These are phyloP conservation scores for Pestalotiopsis sp. DNA, from an alignment of 2,329 filamentous ascomycete species.

Conservation along the genomic window DNA sequence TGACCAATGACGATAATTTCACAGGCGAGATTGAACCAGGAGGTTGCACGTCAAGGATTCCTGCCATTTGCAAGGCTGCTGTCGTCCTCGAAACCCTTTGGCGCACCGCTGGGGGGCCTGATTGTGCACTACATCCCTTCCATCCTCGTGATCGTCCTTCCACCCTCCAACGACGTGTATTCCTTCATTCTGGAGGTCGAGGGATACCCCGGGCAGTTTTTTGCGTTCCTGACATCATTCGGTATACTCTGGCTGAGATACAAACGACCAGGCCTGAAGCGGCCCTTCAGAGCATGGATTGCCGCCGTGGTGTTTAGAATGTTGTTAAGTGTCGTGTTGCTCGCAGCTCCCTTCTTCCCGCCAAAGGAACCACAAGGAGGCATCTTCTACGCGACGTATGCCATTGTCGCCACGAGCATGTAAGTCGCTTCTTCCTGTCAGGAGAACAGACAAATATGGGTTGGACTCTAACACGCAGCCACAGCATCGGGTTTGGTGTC, in stretches of 20 bases:
- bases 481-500: constrained; percentile 58
- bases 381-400: constrained; percentile 57
- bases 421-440: constrained; percentile 39
- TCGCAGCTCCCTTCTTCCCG: constrained; percentile 66
- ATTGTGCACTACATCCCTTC: constrained; percentile 72
- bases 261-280: constrained; percentile 58
- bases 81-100: constrained; percentile 68
- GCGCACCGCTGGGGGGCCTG: constrained; percentile 68
- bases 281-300: constrained; percentile 69
- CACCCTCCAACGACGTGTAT: constrained; percentile 68
- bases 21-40: constrained; percentile 70
- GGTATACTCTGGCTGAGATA: constrained; percentile 65
- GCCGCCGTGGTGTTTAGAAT: constrained; percentile 61
- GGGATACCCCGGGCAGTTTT: constrained; percentile 66
- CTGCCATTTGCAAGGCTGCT: constrained; percentile 64
- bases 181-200: constrained; percentile 75
- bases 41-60: constrained; percentile 72
- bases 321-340: constrained; percentile 52
- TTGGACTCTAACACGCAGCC: constrained; percentile 20
- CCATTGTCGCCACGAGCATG: constrained; percentile 54
- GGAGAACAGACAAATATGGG: constrained; percentile 1
- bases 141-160: constrained; percentile 65
- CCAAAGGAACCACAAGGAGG: constrained; percentile 50
- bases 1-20: not conserved
- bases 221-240: constrained; percentile 56